phyloP scores from a whole-genome alignment of 225 moss, liverwort and hornwort species.

The Ulota crispa region DNA sequence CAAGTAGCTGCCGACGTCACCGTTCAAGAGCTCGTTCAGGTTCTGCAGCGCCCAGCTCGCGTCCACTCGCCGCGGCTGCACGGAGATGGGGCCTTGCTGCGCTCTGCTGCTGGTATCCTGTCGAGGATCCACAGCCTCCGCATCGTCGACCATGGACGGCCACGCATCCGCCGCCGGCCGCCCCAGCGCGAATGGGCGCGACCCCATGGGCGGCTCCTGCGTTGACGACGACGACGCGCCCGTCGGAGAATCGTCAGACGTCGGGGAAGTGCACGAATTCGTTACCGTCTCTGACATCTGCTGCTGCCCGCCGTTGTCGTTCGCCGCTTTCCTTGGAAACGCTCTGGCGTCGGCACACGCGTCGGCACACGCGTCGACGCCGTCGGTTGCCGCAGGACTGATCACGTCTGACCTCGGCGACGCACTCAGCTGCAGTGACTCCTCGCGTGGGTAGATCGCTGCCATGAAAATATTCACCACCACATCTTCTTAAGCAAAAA shows the following conservation, averaged over 20 bases:
- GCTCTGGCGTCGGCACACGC: constrained; percentile 25
- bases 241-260: constrained; percentile 48
- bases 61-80: constrained; percentile 59
- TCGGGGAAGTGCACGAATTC: constrained; percentile 36
- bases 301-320: not conserved
- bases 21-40: constrained; percentile 47
- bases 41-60: constrained; percentile 49
- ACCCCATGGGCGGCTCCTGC: constrained; percentile 29
- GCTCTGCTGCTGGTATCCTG: constrained; percentile 23
- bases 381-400: constrained; percentile 38
- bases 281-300: constrained; percentile 26
- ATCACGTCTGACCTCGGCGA: constrained; percentile 47
- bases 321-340: constrained; percentile 22
- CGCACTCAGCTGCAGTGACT: constrained; percentile 46
- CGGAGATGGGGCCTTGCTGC: constrained; percentile 55
- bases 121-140: constrained; percentile 24
- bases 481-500: not conserved
- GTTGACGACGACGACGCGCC: constrained; percentile 32
- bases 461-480: constrained; percentile 9
- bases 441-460: constrained; percentile 51
- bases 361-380: constrained; percentile 32
- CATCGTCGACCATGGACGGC: constrained; percentile 35
- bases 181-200: not conserved
- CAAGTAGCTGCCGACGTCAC: constrained; percentile 32
- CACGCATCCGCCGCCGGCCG: constrained; percentile 25